These are phyloP conservation scores for Phytophthora rubi DNA, from an alignment of 352 stramenopile species.

Conservation along the genomic window DNA sequence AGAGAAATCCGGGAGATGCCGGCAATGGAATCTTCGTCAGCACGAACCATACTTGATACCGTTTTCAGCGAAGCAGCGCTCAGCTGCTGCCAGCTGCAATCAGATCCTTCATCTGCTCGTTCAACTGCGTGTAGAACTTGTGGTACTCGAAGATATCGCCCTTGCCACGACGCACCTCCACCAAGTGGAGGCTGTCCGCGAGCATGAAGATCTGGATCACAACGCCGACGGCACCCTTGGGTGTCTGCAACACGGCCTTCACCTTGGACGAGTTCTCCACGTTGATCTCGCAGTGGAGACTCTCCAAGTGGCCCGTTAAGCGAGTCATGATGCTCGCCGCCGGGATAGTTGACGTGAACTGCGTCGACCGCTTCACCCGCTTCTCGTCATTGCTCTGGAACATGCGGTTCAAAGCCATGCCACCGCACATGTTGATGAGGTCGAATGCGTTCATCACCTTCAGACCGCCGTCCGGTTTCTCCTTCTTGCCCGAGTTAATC, in stretches of 20 bases:
- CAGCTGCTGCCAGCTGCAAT: conserved; percentile 51
- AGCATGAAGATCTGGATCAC: conserved; percentile 93
- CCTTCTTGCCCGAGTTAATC: conserved; percentile 72
- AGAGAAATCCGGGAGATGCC: conserved; percentile 18
- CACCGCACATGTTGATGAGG: conserved; percentile 93
- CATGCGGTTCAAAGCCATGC: conserved; percentile 91
- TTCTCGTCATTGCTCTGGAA: conserved; percentile 90
- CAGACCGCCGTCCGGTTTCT: conserved; percentile 61
- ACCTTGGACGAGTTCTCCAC: conserved; percentile 84
- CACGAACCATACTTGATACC: conserved; percentile 34
- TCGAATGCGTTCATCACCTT: conserved; percentile 94
- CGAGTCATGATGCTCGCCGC: conserved; percentile 80
- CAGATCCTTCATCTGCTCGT: conserved; percentile 88
- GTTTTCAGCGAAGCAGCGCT: conserved; percentile 10
- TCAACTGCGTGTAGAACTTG: conserved; percentile 91
- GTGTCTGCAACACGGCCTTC: conserved; percentile 85
- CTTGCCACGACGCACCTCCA: conserved; percentile 90
- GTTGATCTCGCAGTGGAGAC: conserved; percentile 79
- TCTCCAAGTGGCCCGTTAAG: conserved; percentile 80
- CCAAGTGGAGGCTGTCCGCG: conserved; percentile 83
- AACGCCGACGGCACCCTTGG: conserved; percentile 88
- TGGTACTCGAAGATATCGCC: conserved; percentile 93
- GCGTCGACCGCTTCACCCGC: conserved; percentile 83
- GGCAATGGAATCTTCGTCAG: conserved; percentile 6
- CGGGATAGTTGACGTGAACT: conserved; percentile 87